Percentiles rank a stretch among this genome's conserved stretches.
Evolutionary conservation across 2,329 filamentous ascomycete genomes (phyloP).

Genomic region (Trichoderma sp.): DNA sequence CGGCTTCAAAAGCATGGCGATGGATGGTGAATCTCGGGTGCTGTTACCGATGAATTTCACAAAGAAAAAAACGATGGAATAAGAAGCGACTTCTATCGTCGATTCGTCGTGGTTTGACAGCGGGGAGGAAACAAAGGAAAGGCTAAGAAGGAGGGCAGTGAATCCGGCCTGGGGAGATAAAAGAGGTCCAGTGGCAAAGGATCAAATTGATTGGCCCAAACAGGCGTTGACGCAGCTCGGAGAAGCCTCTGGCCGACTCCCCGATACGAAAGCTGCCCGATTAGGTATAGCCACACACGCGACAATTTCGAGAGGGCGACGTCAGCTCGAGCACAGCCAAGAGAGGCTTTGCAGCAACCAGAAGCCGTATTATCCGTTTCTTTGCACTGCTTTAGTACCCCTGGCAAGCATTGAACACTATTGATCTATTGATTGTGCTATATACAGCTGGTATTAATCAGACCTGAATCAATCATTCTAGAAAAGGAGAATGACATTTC

Average conservation of each 20-base stretch:
- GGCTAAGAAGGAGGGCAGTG: not conserved
- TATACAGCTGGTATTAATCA: too few relatives aligned
- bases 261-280: conserved; percentile 5
- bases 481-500: not conserved
- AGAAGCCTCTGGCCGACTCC: not conserved
- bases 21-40: not conserved
- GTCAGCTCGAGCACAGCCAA: not conserved
- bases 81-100: not conserved
- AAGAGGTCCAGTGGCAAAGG: not conserved
- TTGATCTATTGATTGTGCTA: not conserved
- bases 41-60: not conserved
- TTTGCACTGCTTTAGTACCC: not conserved
- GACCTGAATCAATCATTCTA: not conserved
- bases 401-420: not conserved
- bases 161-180: not conserved
- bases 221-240: not conserved
- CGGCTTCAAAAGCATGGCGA: conserved; percentile 37
- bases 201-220: not conserved
- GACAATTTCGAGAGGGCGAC: not conserved
- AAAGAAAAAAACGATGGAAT: not conserved
- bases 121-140: not conserved
- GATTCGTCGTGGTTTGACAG: not conserved
- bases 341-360: not conserved
- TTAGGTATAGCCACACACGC: not conserved
- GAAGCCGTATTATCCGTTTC: conserved; percentile 4